Evolutionary conservation across 2,329 filamentous ascomycete species (phyloP).

Genomic region (Fusarium zealandicum): DNA sequence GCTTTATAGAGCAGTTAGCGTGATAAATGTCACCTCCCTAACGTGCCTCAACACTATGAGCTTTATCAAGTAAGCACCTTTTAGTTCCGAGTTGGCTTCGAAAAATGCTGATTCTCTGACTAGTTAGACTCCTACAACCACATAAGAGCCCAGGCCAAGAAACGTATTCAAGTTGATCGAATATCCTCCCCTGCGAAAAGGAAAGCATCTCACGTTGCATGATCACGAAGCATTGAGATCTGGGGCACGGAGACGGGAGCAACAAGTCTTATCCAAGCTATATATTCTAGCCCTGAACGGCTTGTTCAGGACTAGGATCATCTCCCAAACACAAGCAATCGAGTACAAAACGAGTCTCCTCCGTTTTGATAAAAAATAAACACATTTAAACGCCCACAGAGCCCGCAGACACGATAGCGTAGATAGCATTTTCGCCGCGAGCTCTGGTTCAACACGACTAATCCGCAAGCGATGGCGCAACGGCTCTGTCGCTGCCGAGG

Average conservation of each 20-base stretch:
- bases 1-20: too few relatives aligned
- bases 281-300: constrained; percentile 5
- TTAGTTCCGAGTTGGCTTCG: too few relatives aligned
- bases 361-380: constrained; percentile 6
- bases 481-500: constrained; percentile 63
- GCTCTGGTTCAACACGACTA: constrained; percentile 59
- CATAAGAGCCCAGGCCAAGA: too few relatives aligned
- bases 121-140: too few relatives aligned
- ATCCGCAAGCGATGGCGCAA: constrained; percentile 62
- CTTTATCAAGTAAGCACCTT: too few relatives aligned
- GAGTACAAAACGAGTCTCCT: not conserved
- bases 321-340: constrained; percentile 1
- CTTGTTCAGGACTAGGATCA: too few relatives aligned
- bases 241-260: constrained; percentile 4
- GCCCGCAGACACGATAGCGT: constrained; percentile 58
- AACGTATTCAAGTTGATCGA: too few relatives aligned
- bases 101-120: too few relatives aligned
- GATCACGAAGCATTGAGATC: not conserved
- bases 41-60: too few relatives aligned
- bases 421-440: constrained; percentile 59
- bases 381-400: constrained; percentile 55
- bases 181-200: too few relatives aligned
- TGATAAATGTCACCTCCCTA: too few relatives aligned
- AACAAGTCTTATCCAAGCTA: constrained; percentile 20
- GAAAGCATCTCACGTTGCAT: too few relatives aligned